Evolutionary conservation across 139 green algal genomes (phyloP), one percentile per base, ranked within the genome.

Genomic region (Marvania coccoides): DNA sequence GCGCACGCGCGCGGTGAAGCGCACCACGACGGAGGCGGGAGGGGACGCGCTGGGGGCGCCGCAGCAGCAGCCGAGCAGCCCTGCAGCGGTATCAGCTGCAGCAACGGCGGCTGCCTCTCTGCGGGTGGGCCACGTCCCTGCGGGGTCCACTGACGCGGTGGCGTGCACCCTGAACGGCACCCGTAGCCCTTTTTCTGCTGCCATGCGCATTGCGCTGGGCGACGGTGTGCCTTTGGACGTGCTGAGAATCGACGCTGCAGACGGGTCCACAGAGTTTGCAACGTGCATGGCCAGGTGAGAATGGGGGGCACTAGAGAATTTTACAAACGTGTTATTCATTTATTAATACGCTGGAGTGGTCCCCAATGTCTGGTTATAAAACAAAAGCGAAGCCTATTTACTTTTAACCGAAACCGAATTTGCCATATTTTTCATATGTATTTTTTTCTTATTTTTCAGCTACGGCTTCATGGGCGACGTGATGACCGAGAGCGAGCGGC

Each of bases 401-500:
- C n/a, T n/a, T n/a, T n/a, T n/a, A n/a, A n/a, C n/a, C n/a, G n/a
- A n/a, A n/a, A n/a, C n/a, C n/a, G n/a, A n/a, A n/a, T n/a, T n/a
- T n/a, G n/a, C n/a, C n/a, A n/a, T n/a, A n/a, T n/a, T n/a, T n/a
- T n/a, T n/a, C n/a, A n/a, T n/a, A n/a, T n/a, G n/a, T n/a, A n/a
- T n/a, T n/a, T n/a, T n/a, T n/a, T n/a, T n/a, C n/a, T n/a, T n/a
- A n/a, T n/a, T n/a, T n/a, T n/a, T n/a, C n/a, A 72, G 67, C 14
- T 90, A 90, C 45, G 88, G 88, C 19, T 96, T 95, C 80, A 81
- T 96, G 66, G 90, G 87, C 2, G 87, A 95, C 59, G 81, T 96
- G 5, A 88, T 93, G 74, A 26, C 47, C 5, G 23, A 60, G 4
- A 87, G 75, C 38, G 90, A 96, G 75, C 48, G 37, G n/a, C 65